Evolutionary conservation across 148 eudicot genomes (phyloP), one percentile per base, ranked within the genome.

Genomic region (Salicornia ramosissima): DNA sequence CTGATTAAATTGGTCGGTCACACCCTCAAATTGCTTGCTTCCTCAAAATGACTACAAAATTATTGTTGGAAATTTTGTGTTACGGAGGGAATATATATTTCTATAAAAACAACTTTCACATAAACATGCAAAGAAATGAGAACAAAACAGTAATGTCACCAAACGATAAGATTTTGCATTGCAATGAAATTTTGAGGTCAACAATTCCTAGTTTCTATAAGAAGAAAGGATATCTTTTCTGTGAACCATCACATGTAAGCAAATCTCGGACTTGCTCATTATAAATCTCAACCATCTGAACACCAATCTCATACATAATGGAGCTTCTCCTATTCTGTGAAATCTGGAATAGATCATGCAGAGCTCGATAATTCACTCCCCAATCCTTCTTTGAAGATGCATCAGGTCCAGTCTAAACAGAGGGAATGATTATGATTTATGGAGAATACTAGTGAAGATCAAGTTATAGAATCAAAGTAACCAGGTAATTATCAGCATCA

Each of bases 181-280:
- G 3, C 40, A 11, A n/a, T 8, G 42, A 52, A 21, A n/a, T 52
- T 39, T 2, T 15, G 11, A 9, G 22, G 45, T 53, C 11, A 33
- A 39, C 15, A 3, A 36, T 36, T 36, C 8, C 40, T 36, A 25
- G 46, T 47, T 47, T 28, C 28, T 24, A 10, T 6, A 22, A 68
- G 8, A 36, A 28, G 46, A 65, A 87, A 90, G 97, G 97, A 91
- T 91, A 91, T 91, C 87, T 85, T 75, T 84, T 91, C 60, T 85
- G 96, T 69, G 85, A 79, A 58, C 81, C 87, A 39, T 74, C 88
- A 51, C 65, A 80, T 6, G 80, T 64, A 65, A 91, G 92, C 59
- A 91, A 76, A 80, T 91, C 97, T 39, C 96, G 97, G 24, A 91
- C 97, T 91, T 91, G 97, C 73, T 91, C 97, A 71, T 91, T 91